These are phyloP conservation scores for Fraxinus paxiana DNA, from an alignment of 305 asterid species.

Conservation along the genomic window DNA sequence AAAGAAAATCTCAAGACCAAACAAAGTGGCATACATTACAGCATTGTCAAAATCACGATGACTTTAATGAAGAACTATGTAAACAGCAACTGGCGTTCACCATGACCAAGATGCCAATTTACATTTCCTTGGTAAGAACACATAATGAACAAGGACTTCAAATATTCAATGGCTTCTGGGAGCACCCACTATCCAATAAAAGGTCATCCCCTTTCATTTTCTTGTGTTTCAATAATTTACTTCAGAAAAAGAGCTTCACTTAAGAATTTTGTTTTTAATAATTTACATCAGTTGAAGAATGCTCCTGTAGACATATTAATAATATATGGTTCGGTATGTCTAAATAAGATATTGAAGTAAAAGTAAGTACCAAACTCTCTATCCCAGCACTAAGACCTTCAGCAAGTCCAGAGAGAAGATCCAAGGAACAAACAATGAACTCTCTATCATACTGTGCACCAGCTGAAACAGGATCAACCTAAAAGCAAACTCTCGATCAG, in stretches of 20 bases:
- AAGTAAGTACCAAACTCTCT: slow-evolving; percentile 74
- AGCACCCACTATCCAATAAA: background rate
- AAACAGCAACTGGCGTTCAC: slow-evolving; percentile 2
- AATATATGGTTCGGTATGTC: slow-evolving; percentile 12
- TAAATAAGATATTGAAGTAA: slow-evolving; percentile 10
- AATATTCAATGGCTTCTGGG: background rate
- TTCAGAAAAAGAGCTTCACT: background rate
- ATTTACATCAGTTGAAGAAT: slow-evolving; percentile 13
- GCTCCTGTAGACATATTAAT: background rate
- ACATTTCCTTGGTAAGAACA: background rate
- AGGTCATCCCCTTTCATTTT: background rate
- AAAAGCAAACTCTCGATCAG: slow-evolving; percentile 25
- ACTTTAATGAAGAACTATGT: slow-evolving; percentile 7
- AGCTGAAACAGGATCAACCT: slow-evolving; percentile 78
- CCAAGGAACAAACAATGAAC: slow-evolving; percentile 84
- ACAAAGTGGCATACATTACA: slow-evolving; percentile 9
- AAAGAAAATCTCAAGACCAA: slow-evolving; percentile 1
- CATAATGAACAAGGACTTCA: background rate
- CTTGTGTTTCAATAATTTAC: background rate
- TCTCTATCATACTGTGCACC: slow-evolving; percentile 84
- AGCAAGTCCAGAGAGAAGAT: slow-evolving; percentile 87
- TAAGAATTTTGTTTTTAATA: background rate
- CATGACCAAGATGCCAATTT: slow-evolving; percentile 11
- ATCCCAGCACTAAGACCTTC: slow-evolving; percentile 94
- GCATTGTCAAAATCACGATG: background rate